Base-by-base conservation (phyloP, 2,329 filamentous ascomycete species). In the Neopestalotiopsis clavispora region DNA sequence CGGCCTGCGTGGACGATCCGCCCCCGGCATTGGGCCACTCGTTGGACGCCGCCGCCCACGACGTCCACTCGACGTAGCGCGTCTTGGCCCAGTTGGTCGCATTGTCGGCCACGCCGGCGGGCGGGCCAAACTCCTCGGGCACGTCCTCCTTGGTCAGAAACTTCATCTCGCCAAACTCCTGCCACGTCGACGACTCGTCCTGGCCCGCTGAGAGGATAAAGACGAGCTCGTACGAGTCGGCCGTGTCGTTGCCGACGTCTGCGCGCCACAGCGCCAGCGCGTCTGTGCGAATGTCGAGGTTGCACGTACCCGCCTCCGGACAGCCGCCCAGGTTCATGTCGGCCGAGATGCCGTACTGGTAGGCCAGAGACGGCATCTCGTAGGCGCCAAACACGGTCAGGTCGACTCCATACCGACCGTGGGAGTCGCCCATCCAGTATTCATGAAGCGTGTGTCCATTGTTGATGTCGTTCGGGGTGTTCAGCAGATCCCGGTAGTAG, bases 401-500 rank as follows among this genome's bases (percentile, higher is more conserved):
- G 68, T 87, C 83, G 9, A 87, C 85, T 14, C 86, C 86, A 69
- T 83, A 87, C 20, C 82, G 80, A 2, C 86, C 85, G 13, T 80
- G 83, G 1, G 84, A 86, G 74, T 87, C 85, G 66, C 85, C 85
- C 85, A 87, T 87, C 85, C 86, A 87, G 72, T 88, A 87, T 74
- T 87, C 85, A 69, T 88, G 85, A 2, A 88, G 77, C 2, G 86
- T 87, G 69, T 86, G 85, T 3, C 81, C 81, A n/a, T 78, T 78
- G 68, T 87, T 87, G 38, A 87, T 74, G 4, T 84, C 83, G 52
- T 77, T 80, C 0, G 85, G 85, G 64, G 76, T 83, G 70, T 87
- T 88, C 63, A 87, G 78, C 3, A 87, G 76, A 69, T 87, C 84
- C 38, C 80, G 80, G 72, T 87, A 87, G 72, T 84, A 87, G 2